Evolutionary conservation across 129 eudicot species (phyloP), one percentile per base, ranked within the genome.

Genomic region (Centella asiatica): DNA sequence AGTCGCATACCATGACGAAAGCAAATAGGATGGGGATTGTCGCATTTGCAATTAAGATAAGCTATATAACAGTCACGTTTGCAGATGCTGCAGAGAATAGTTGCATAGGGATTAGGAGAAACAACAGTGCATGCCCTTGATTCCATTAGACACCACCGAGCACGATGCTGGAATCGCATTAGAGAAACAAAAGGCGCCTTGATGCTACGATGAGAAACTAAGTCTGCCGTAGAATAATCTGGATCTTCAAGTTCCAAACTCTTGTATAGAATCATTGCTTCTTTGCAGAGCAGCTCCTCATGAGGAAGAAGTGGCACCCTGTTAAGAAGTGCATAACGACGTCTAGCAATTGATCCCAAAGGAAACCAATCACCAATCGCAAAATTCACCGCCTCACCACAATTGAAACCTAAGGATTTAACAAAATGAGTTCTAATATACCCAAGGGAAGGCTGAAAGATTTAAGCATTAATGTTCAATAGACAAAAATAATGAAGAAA

Each of bases 301-400:
- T 81, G 84, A 17, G 98, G 98, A 60, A 90, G 87, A 33, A 90
- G 82, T 62, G 98, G 98, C 42, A 75, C 64, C 70, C 98, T 87
- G 64, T 81, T 84, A 27, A 90, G 77, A 69, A 83, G 72, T 18
- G 98, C 85, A 71, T 90, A 90, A 69, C 95, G 95, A 53, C 80
- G 94, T 49, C 98, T 87, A 56, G 98, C 95, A 20, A 87, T 63
- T 36, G 94, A 78, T 23, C 95, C 96, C 66, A 90, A 63, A 12
- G 87, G 82, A 72, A 90, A 90, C 98, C 98, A 90, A 65, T 90
- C 95, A 40, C 98, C 90, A 45, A 80, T 71, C 15, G 99, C 99
- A 76, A 93, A 93, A 75, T 93, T 93, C 25, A 93, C 99, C 31
- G 99, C 99, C 66, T 90, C 98, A 0, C 95, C 90, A 77, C 98